These are phyloP conservation scores for Monosporozyma servazzii DNA, from an alignment of 805 yeast species.

Conservation along the genomic window DNA sequence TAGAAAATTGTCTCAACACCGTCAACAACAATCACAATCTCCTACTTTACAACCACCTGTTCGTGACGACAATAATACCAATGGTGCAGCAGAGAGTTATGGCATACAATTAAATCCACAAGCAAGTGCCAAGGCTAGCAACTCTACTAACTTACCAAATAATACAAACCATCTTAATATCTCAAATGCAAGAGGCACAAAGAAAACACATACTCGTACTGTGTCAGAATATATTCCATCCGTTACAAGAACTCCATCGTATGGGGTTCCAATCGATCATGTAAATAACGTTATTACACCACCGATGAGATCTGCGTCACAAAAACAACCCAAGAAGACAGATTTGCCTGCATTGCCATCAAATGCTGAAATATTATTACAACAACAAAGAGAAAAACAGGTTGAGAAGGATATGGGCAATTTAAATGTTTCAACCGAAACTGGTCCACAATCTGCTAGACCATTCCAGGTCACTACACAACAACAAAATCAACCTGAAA, in stretches of 20 bases:
- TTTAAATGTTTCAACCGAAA: constrained; percentile 3
- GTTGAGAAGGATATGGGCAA: constrained; percentile 16
- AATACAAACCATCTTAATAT: not conserved
- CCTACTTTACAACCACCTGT: constrained; percentile 3
- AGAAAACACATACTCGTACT: constrained; percentile 29
- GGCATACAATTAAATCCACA: constrained; percentile 1
- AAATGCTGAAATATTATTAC: constrained; percentile 28
- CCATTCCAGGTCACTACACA: not conserved
- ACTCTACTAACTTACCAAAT: not conserved
- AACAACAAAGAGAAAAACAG: constrained; percentile 24
- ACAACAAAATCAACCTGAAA: not conserved
- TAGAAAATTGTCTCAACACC: constrained; percentile 29
- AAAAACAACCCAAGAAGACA: constrained; percentile 17
- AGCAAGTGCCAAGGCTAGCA: not conserved
- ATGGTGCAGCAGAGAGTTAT: not conserved
- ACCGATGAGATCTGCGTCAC: constrained; percentile 24
- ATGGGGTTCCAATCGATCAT: constrained; percentile 9
- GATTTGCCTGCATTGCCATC: constrained; percentile 29
- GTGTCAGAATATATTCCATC: constrained; percentile 33
- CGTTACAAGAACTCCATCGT: constrained; percentile 26
- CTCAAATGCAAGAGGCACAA: not conserved
- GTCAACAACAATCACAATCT: constrained; percentile 10
- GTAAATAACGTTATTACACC: constrained; percentile 7
- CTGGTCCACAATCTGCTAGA: not conserved
- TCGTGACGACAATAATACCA: constrained; percentile 3